Conservation (phyloP, 495 filamentous ascomycete species). For the Aspergillus mulundensis region DNA sequence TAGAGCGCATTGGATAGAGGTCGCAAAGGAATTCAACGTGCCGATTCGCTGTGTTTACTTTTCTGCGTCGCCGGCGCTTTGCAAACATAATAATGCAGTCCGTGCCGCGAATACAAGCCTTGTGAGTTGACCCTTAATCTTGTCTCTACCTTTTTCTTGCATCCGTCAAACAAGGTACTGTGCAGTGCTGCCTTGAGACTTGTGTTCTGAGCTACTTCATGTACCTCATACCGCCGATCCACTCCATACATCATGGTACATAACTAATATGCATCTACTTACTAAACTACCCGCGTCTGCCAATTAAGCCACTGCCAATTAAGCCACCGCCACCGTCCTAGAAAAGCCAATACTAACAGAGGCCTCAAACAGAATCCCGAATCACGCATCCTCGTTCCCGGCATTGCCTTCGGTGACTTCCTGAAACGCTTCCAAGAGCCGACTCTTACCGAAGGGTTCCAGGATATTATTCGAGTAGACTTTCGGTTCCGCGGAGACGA, state of each 20-base stretch:
- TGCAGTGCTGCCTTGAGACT: not conserved
- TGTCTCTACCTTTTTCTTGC: not conserved
- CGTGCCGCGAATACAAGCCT: constrained; percentile 61
- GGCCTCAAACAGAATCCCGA: constrained; percentile 67
- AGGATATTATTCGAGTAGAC: constrained; percentile 66
- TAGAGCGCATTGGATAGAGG: constrained; percentile 65
- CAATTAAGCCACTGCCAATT: not conserved
- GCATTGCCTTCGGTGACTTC: constrained; percentile 75
- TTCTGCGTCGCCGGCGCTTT: constrained; percentile 64
- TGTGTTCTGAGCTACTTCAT: not conserved
- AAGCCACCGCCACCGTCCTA: not conserved
- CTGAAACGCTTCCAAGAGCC: constrained; percentile 66
- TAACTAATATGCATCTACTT: not conserved
- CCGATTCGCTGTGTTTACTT: constrained; percentile 87
- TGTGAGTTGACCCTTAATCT: constrained; percentile 17
- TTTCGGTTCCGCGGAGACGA: constrained; percentile 63
- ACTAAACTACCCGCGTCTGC: too few relatives aligned
- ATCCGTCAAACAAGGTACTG: not conserved
- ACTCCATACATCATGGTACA: not conserved
- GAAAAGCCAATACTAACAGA: not conserved
- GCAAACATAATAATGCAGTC: constrained; percentile 86
- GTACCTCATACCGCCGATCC: not conserved
- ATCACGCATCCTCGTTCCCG: constrained; percentile 66
- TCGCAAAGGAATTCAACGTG: constrained; percentile 65
- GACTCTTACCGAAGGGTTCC: constrained; percentile 72